phyloP scores from a whole-genome alignment of 345 rosid genomes.

The Xanthoceras sorbifolium region DNA sequence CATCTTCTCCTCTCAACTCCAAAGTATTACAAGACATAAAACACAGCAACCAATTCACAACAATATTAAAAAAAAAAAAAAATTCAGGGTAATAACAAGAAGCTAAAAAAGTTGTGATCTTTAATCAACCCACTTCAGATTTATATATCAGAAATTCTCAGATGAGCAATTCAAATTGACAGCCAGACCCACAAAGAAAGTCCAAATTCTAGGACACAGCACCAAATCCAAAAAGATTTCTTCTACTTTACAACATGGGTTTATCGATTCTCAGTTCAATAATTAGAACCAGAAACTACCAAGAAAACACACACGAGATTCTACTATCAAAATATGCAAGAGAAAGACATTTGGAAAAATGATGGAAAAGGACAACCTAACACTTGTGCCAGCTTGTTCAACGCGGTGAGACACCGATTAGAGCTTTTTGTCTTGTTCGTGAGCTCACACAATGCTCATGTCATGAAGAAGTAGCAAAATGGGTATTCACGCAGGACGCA shows the following conservation, averaged over 20 bases:
- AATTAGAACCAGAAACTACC: slow-evolving; percentile 11
- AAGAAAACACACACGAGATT: slow-evolving; percentile 3
- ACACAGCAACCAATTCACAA: background rate
- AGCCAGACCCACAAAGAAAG: slow-evolving; percentile 16
- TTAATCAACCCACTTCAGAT: slow-evolving; percentile 14
- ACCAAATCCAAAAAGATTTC: background rate
- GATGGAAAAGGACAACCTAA: slow-evolving; percentile 13
- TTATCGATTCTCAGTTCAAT: slow-evolving; percentile 1
- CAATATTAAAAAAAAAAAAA: slow-evolving; percentile 8
- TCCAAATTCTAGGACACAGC: background rate
- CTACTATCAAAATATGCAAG: background rate
- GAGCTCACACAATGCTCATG: background rate
- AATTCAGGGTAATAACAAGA: background rate
- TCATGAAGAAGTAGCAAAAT: background rate
- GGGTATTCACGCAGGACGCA: background rate
- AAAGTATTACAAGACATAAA: background rate
- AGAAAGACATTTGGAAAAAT: background rate
- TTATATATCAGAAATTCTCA: background rate
- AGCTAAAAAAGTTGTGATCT: slow-evolving; percentile 16
- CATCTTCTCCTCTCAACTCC: slow-evolving; percentile 34
- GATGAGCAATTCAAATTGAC: slow-evolving; percentile 12
- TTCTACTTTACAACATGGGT: slow-evolving; percentile 8
- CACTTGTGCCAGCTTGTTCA: background rate
- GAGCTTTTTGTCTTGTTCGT: background rate
- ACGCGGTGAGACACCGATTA: slow-evolving; percentile 13